phyloP scores from a whole-genome alignment of 2,329 filamentous ascomycete genomes.

The Xylaria sp. region DNA sequence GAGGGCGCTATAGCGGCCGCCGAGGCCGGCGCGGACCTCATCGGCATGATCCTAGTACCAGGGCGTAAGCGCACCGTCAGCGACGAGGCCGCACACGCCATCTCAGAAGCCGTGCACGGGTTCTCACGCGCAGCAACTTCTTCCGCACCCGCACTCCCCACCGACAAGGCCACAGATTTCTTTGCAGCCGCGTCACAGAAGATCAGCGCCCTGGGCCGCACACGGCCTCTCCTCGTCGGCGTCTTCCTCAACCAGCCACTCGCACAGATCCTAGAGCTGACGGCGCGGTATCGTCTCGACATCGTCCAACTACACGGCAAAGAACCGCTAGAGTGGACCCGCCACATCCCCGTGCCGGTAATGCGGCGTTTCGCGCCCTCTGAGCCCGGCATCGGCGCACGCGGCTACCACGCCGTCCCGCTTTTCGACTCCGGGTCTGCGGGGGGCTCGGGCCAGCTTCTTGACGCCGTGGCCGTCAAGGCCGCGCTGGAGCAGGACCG shows the following conservation, averaged over 20 bases:
- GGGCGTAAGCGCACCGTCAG: constrained; percentile 80
- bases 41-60: constrained; percentile 90
- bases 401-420: constrained; percentile 83
- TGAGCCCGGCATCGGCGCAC: constrained; percentile 71
- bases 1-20: constrained; percentile 82
- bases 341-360: constrained; percentile 87
- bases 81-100: constrained; percentile 77
- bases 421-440: constrained; percentile 81
- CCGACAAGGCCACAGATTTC: constrained; percentile 64
- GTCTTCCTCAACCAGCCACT: constrained; percentile 94
- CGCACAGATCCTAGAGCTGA: constrained; percentile 78
- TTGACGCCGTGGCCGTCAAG: constrained; percentile 75
- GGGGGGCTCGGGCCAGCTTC: constrained; percentile 74
- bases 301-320: constrained; percentile 91
- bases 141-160: constrained; percentile 30
- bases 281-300: constrained; percentile 78
- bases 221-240: constrained; percentile 80
- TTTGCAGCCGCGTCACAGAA: constrained; percentile 64
- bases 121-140: constrained; percentile 46
- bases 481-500: constrained; percentile 68
- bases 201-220: constrained; percentile 48
- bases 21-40: constrained; percentile 85
- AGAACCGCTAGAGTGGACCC: constrained; percentile 92
- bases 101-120: constrained; percentile 77
- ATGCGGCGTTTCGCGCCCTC: constrained; percentile 82